Base-by-base conservation (phyloP, 345 rosid species). In the Melaleuca quinquenervia region DNA sequence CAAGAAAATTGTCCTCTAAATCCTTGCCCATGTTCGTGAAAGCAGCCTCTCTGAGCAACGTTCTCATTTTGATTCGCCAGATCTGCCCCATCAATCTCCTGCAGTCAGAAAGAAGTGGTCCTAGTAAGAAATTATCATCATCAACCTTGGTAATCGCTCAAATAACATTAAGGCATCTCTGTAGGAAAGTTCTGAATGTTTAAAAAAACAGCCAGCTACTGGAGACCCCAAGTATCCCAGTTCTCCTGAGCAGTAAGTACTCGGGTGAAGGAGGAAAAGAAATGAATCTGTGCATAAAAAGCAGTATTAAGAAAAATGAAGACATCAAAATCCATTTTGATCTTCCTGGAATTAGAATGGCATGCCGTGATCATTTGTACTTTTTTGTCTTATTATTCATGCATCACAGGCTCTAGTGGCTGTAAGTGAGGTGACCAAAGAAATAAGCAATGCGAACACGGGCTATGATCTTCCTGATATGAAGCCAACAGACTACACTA, bases 351-450 rank as follows among this genome's bases (percentile, higher is more conserved):
- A 70, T 70, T 32, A 70, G 12, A 70, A 16, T 24, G 32, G 48
- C 29, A 52, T 76, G 78, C 26, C 8, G 26, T 84, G 2, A n/a
- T 36, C 29, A 21, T 18, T 24, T 85, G 36, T 8, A 21, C 44
- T 0, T 6, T 54, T 74, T 41, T 7, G n/a, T 54, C 32, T 52
- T 70, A 12, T 20, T 24, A 26, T 85, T 80, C 74, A 52, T 27
- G 18, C 18, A 44, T 45, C 50, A 18, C 87, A 91, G 94, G 84
- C 92, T 60, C 50, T 92, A 82, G 87, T 91, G 15, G 94, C 93
- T 26, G 58, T 91, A n/a, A 83, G 85, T 52, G 92, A 89, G 74
- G 95, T 91, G 85, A 88, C 88, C 29, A 92, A 89, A 29, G 89
- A 87, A 50, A 89, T 90, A 50, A 87, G 9, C 22, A 10, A 54